Percentiles rank a stretch among this genome's conserved stretches.
Evolutionary conservation across 306 rosid genomes (phyloP).

Genomic region (Vigna angularis): DNA sequence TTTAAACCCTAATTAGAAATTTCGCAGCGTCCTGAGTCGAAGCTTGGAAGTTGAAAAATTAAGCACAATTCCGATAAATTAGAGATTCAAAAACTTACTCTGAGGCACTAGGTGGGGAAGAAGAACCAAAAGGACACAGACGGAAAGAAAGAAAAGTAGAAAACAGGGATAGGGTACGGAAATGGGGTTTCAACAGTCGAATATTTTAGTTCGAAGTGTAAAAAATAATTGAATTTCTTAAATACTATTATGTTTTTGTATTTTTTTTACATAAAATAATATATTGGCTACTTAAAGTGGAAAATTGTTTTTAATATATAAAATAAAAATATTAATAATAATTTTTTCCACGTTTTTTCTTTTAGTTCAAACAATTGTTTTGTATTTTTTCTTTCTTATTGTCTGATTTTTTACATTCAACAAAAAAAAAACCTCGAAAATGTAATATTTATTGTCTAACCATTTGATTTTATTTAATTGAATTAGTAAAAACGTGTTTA

Average conservation of each 20-base stretch:
- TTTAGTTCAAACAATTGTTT: too few species aligned
- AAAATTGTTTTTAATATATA: too few species aligned
- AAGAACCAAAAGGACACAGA: background rate
- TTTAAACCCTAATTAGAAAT: constrained; percentile 16
- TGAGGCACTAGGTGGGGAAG: background rate
- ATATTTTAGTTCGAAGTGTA: background rate
- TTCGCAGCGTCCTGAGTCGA: background rate
- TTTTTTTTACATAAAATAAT: too few species aligned
- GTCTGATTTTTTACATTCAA: too few species aligned
- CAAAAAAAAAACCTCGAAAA: too few species aligned
- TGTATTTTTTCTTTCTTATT: too few species aligned
- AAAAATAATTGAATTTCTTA: background rate
- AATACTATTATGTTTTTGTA: background rate
- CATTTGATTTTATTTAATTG: too few species aligned
- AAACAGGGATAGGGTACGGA: background rate
- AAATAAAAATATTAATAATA: too few species aligned
- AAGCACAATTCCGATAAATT: background rate
- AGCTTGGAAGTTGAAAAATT: background rate
- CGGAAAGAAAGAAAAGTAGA: constrained; percentile 1
- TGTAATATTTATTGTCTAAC: too few species aligned
- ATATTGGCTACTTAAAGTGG: too few species aligned
- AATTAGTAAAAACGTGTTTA: too few species aligned
- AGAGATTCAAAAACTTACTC: constrained; percentile 21
- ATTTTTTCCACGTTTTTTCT: too few species aligned
- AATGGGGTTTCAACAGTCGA: background rate